A percentile compares a stretch with the other conserved stretches of the same genome.
phyloP scores from a whole-genome alignment of 129 eudicot genomes.

The Lactuca saligna region DNA sequence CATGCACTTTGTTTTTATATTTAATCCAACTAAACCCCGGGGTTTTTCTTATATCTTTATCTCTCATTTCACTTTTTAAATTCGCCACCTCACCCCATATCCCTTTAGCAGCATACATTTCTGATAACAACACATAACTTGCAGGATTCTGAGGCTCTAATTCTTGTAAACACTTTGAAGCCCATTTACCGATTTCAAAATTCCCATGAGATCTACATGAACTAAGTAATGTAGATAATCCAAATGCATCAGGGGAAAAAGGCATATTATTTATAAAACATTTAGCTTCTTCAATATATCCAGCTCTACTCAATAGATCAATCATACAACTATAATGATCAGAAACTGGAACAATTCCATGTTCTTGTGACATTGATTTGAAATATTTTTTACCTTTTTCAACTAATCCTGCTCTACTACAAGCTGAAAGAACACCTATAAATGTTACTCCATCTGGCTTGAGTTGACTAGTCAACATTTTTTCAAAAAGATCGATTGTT shows the following conservation, averaged over 20 bases:
- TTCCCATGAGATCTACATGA: constrained; percentile 68
- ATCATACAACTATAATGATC: constrained; percentile 96
- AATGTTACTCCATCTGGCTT: constrained; percentile 66
- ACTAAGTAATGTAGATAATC: constrained; percentile 85
- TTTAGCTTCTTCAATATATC: constrained; percentile 67
- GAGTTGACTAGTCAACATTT: constrained; percentile 66
- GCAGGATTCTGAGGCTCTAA: constrained; percentile 87
- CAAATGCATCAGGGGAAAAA: constrained; percentile 61
- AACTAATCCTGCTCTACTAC: constrained; percentile 80
- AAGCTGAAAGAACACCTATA: constrained; percentile 74
- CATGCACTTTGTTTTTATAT: constrained; percentile 69
- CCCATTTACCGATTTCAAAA: constrained; percentile 81
- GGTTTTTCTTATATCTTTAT: constrained; percentile 72
- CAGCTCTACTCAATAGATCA: constrained; percentile 82
- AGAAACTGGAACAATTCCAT: constrained; percentile 56
- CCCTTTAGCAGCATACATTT: constrained; percentile 77
- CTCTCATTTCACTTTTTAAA: constrained; percentile 70
- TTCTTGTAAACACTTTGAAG: constrained; percentile 71
- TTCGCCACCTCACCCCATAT: constrained; percentile 83
- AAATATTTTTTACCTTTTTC: constrained; percentile 65
- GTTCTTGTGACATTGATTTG: constrained; percentile 56
- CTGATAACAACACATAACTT: constrained; percentile 68
- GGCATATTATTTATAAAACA: constrained; percentile 74
- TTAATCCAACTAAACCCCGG: constrained; percentile 96
- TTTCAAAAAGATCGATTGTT: constrained; percentile 64